Base-by-base conservation (phyloP, 106 monocot species). In the Ottelia alismoides region DNA sequence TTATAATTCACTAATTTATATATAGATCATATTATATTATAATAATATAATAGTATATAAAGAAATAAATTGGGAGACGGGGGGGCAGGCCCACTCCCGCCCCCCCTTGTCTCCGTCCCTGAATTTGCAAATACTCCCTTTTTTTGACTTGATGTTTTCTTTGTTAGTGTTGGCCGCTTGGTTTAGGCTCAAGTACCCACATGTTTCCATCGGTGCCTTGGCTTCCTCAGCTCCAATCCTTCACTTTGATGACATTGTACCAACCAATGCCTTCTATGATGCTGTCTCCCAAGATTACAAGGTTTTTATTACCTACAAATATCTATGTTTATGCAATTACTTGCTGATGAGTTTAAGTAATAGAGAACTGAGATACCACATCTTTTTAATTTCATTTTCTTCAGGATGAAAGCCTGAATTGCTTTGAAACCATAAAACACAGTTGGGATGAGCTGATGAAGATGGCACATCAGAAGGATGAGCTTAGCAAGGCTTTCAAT, bases 111-210 rank as follows among this genome's bases (percentile, higher is more conserved):
- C n/a, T n/a, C n/a, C n/a, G n/a, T n/a, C n/a, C n/a, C n/a, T n/a
- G n/a, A n/a, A n/a, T n/a, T n/a, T n/a, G n/a, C n/a, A n/a, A n/a
- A n/a, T n/a, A n/a, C n/a, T n/a, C n/a, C n/a, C n/a, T n/a, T n/a
- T n/a, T n/a, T n/a, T n/a, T n/a, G n/a, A n/a, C 35, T 35, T 35
- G 35, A 6, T 35, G 35, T 5, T 5, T 35, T 35, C 12, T 17
- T 0, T 19, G 23, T 20, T 53, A 94, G 96, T 96, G 96, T 57
- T 96, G 63, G 88, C 96, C 40, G 78, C 96, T 50, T 96, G 96
- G 96, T 96, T 96, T 56, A 84, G 96, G 45, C 60, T 96, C 24
- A 96, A 96, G 48, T 96, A 96, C 54, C 96, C 96, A 2, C 89
- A 96, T 45, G 60, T 96, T 12, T 57, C 89, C 45, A 74, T 79